Conservation (phyloP, 495 filamentous ascomycete genomes). For the Daldinia caldariorum region DNA sequence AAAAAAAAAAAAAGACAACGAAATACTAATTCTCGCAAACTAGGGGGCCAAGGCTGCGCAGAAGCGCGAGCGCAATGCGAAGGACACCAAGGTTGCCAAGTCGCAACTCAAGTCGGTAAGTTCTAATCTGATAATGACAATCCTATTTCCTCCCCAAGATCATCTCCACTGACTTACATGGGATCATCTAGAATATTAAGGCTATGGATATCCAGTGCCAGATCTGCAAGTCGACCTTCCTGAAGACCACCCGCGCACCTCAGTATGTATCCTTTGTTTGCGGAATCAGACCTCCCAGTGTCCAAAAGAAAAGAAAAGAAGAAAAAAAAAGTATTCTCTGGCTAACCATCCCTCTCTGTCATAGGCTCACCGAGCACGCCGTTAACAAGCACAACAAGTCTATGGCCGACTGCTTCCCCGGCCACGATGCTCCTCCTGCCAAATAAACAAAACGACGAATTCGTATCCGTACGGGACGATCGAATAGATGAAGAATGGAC, state of each 20-base stretch:
- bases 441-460: slow-evolving; percentile 20
- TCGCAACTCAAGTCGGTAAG: slow-evolving; percentile 66
- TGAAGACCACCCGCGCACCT: slow-evolving; percentile 63
- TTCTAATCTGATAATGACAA: slow-evolving; percentile 15
- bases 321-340: neutral
- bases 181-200: slow-evolving; percentile 54
- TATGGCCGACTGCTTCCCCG: slow-evolving; percentile 64
- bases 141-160: neutral
- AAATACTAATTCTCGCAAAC: slow-evolving; percentile 24
- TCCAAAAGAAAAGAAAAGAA: too few relatives aligned
- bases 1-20: neutral
- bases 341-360: neutral
- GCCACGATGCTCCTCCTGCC: slow-evolving; percentile 42
- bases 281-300: neutral
- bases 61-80: slow-evolving; percentile 66
- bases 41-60: slow-evolving; percentile 67
- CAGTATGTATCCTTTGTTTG: slow-evolving; percentile 51
- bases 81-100: slow-evolving; percentile 58
- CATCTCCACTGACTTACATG: slow-evolving; percentile 23
- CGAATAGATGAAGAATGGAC: slow-evolving; percentile 22
- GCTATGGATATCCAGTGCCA: slow-evolving; percentile 67
- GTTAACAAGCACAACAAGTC: slow-evolving; percentile 65
- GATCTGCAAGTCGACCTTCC: slow-evolving; percentile 66
- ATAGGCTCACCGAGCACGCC: slow-evolving; percentile 62
- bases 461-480: neutral